A percentile compares a stretch with the other conserved stretches of the same genome.
Conservation (phyloP, 371 early-diverging fungal species). For the Circinella minor region DNA sequence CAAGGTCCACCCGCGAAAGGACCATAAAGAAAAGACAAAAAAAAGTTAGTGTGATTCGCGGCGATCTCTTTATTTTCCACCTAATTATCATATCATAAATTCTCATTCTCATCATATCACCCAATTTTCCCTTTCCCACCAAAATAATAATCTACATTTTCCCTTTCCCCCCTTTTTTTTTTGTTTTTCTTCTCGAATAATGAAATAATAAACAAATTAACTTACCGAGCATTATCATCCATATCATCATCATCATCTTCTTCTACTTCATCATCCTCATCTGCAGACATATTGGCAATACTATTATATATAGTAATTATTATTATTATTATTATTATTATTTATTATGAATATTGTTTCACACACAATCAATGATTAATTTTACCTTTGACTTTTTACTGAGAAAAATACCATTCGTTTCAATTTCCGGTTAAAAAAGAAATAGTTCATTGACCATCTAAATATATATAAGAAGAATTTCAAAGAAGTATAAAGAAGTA, state of each 20-base stretch:
- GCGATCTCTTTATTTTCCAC: conserved; percentile 1
- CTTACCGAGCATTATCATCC: conserved; percentile 7
- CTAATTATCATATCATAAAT: too few species aligned
- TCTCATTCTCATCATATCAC: too few species aligned
- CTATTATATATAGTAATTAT: not conserved
- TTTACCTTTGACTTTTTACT: conserved; percentile 81
- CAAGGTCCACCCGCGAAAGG: too few species aligned
- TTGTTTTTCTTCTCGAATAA: too few species aligned
- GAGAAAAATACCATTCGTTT: conserved; percentile 92
- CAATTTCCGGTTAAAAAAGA: conserved; percentile 89
- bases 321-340: too few species aligned
- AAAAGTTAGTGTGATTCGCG: conserved; percentile 5
- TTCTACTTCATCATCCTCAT: conserved; percentile 34
- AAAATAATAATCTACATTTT: not conserved
- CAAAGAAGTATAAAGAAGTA: too few species aligned
- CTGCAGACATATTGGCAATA: conserved; percentile 42
- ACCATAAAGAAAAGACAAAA: not conserved
- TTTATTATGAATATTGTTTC: too few species aligned
- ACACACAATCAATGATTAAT: not conserved
- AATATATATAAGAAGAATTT: too few species aligned
- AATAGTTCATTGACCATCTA: conserved; percentile 94
- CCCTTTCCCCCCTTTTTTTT: too few species aligned
- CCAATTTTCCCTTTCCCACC: not conserved
- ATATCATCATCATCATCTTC: conserved; percentile 18
- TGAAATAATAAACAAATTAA: not conserved